A percentile compares a stretch with the other conserved stretches of the same genome.
phyloP scores from a whole-genome alignment of 805 yeast species.

The Candida hispaniensis region DNA sequence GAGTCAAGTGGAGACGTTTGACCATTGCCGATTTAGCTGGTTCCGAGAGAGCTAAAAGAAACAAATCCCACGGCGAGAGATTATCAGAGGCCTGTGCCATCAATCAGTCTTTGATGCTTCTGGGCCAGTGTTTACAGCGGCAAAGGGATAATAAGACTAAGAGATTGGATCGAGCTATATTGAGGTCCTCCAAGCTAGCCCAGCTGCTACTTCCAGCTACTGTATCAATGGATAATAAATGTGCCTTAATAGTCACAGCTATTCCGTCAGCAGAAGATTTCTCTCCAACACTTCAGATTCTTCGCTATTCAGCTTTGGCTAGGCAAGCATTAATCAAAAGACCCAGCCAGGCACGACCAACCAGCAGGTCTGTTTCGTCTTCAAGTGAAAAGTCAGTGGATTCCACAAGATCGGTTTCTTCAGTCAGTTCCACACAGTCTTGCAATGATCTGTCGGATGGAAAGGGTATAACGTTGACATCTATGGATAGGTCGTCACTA shows the following conservation, averaged over 20 bases:
- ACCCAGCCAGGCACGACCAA: no score
- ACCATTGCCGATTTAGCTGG: slow-evolving; percentile 46
- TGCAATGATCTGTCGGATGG: no score
- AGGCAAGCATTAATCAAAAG: slow-evolving; percentile 20
- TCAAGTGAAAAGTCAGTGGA: no score
- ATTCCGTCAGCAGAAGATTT: slow-evolving; percentile 35
- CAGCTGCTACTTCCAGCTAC: slow-evolving; percentile 40
- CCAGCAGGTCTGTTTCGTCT: no score
- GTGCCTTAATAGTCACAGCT: slow-evolving; percentile 32
- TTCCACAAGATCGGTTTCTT: no score
- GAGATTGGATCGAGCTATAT: slow-evolving; percentile 33
- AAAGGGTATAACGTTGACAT: no score
- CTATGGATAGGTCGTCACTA: no score
- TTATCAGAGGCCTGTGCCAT: slow-evolving; percentile 40
- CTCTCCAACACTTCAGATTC: slow-evolving; percentile 27
- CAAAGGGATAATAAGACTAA: slow-evolving; percentile 24
- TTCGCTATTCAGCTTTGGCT: slow-evolving; percentile 27
- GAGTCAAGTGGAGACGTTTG: slow-evolving; percentile 10
- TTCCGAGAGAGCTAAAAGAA: slow-evolving; percentile 39
- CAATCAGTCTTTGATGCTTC: slow-evolving; percentile 39
- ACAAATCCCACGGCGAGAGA: slow-evolving; percentile 37
- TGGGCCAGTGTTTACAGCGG: slow-evolving; percentile 40
- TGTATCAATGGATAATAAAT: slow-evolving; percentile 21
- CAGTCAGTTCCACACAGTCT: no score
- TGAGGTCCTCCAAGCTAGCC: slow-evolving; percentile 41